Evolutionary conservation across 768 basidiomycete genomes (phyloP).

Genomic region (Leccinum boreale): DNA sequence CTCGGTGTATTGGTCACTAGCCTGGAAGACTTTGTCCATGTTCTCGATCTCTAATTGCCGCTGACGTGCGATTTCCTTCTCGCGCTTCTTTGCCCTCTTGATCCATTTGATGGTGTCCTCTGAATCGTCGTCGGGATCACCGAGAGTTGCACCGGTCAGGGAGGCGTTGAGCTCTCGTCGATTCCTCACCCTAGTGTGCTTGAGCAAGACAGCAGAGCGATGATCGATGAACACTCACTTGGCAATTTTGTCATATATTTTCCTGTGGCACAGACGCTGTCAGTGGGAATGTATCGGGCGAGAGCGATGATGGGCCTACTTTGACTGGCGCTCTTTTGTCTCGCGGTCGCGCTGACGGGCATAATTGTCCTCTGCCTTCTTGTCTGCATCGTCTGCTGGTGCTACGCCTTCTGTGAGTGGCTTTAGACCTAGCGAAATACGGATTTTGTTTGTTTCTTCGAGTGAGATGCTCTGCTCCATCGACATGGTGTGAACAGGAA

Average conservation of each 20-base stretch:
- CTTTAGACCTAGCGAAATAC: constrained; percentile 89
- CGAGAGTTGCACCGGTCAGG: constrained; percentile 90
- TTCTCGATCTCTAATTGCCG: constrained; percentile 80
- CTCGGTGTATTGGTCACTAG: constrained; percentile 75
- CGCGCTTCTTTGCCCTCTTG: constrained; percentile 86
- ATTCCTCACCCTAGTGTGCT: constrained; percentile 78
- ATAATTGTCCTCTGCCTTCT: constrained; percentile 87
- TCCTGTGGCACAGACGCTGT: constrained; percentile 42
- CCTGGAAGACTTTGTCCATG: constrained; percentile 71
- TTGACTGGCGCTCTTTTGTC: constrained; percentile 67
- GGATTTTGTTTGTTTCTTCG: constrained; percentile 95
- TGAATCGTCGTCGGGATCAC: constrained; percentile 74
- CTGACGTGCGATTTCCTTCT: constrained; percentile 83
- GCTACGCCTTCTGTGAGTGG: constrained; percentile 82
- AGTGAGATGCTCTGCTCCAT: constrained; percentile 89
- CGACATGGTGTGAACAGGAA: constrained; percentile 40
- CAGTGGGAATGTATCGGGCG: constrained; percentile 12
- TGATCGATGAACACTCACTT: constrained; percentile 67
- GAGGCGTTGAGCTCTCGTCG: constrained; percentile 87
- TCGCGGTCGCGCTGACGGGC: constrained; percentile 66
- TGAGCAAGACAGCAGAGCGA: constrained; percentile 34
- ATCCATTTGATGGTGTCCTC: constrained; percentile 89
- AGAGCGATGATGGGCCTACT: constrained; percentile 49
- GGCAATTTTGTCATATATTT: constrained; percentile 70
- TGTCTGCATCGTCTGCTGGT: constrained; percentile 71